Base-by-base conservation (phyloP, 2,329 filamentous ascomycete species). In the Botrytis elliptica region DNA sequence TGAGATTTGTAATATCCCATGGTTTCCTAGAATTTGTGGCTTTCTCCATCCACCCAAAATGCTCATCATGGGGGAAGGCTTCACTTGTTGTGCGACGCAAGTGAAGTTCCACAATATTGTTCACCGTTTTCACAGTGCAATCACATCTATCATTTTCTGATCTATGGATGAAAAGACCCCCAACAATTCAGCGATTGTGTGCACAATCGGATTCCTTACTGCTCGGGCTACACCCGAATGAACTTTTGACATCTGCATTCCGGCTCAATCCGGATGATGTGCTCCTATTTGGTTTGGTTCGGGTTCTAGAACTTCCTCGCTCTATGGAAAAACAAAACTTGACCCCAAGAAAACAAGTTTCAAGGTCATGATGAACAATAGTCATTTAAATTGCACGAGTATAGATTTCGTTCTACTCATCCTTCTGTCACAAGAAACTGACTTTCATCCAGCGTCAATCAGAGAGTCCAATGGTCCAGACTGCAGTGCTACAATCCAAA, bases 81-180 rank as follows among this genome's bases (percentile, higher is more conserved):
- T 36, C 49, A 55, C 33, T 52, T 55, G 36, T 40, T 68, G 49
- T 33, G 49, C 18, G 18, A 68, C 49, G 36, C 25, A 55, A 42
- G 18, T 42, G 36, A n/a, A 40, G 65, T 9, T 40, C 49, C 49
- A 42, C 65, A 42, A 33, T 42, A 42, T 42, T 42, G 25, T 68
- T 68, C 49, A 22, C 49, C 65, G 25, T 68, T 68, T 33, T 42
- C 40, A 33, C n/a, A 22, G 18, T 40, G 65, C 49, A 22, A 42
- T 57, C 36, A 25, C 29, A 68, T 68, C 49, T 68, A 33, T 68
- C 49, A 25, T 68, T 68, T 68, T 42, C 29, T 16, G 25, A 10
- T 68, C 65, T 29, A 16, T 68, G 65, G 29, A 57, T 55, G 25
- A 16, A 52, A 33, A 55, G 14, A n/a, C n/a, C 46, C 25, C 16